Conservation (phyloP, 2,329 filamentous ascomycete species). For the Pleomassaria siparia region DNA sequence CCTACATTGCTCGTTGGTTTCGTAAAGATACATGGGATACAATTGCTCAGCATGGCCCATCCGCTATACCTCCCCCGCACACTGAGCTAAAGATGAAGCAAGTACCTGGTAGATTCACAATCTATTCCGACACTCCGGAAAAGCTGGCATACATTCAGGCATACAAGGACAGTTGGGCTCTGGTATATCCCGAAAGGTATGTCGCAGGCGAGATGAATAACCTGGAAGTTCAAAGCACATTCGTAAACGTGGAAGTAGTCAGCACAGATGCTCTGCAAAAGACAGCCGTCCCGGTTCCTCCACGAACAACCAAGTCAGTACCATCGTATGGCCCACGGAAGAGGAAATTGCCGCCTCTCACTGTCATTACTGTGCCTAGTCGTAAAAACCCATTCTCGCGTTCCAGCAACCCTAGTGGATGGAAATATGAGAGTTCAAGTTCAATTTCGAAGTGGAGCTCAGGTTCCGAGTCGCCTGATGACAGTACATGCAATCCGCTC, state of each 20-base stretch:
- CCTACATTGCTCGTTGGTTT: slow-evolving; percentile 42
- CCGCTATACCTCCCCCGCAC: slow-evolving; percentile 20
- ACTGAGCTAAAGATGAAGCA: slow-evolving; percentile 25
- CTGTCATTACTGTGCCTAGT: no score
- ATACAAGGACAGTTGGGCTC: neutral
- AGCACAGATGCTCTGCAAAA: neutral
- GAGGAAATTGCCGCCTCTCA: no score
- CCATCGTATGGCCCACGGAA: neutral
- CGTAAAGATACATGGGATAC: slow-evolving; percentile 34
- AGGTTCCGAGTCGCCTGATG: no score
- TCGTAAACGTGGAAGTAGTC: neutral
- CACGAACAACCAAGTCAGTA: neutral
- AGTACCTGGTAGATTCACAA: neutral
- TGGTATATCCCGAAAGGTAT: neutral
- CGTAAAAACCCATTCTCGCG: neutral
- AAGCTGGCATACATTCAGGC: neutral
- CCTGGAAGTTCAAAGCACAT: neutral
- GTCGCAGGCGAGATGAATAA: neutral
- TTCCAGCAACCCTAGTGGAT: neutral
- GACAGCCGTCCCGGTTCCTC: neutral
- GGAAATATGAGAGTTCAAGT: no score
- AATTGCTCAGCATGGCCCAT: slow-evolving; percentile 22
- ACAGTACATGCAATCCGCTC: no score
- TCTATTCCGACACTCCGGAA: neutral
- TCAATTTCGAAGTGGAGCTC: no score